Base-by-base conservation (phyloP, 2,329 filamentous ascomycete genomes). In the Blastomyces silverae region DNA sequence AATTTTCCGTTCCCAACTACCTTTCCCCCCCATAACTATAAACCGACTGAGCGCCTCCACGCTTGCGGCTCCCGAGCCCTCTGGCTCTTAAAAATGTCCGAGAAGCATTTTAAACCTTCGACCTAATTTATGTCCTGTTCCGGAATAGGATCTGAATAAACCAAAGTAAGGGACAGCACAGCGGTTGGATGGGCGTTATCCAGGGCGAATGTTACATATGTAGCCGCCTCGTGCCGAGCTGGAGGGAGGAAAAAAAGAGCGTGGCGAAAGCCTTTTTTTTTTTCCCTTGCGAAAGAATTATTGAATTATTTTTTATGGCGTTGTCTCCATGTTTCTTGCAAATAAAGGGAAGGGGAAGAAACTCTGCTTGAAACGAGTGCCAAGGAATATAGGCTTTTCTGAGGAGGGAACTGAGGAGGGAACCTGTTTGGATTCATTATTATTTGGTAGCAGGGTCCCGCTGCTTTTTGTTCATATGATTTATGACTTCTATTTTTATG, bases 401-500 rank as follows among this genome's bases (percentile, higher is more conserved):
- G 31, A 34, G 31, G 5, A 34, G 31, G 31, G 31, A n/a, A n/a
- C 20, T 34, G 31, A 34, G 31, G 5, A 34, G 31, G 31, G 31
- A n/a, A 34, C 6, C 31, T 34, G 31, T 34, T 17, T 44, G 13
- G 7, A 15, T 15, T 44, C 42, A 44, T 44, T 44, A 44, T 44
- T 44, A 44, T 17, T 44, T 13, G 42, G 42, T 44, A 17, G 13
- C 13, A 44, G 11, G 17, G 42, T 17, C 42, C 42, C 11, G 17
- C 3, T 46, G 15, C 20, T 7, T 46, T 46, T 46, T 46, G 7
- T 22, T 50, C 17, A 25, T 50, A 50, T 22, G 20, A 22, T 22
- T 50, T 50, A 50, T 22, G n/a, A n/a, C n/a, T 50, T 10, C 46
- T 50, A 50, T 10, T 50, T 50, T 50, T 50, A 50, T 50, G n/a